A percentile compares a stretch with the other conserved stretches of the same genome.
Evolutionary conservation across 2,329 filamentous ascomycete genomes (phyloP).

Genomic region (Colletotrichum australisinense): DNA sequence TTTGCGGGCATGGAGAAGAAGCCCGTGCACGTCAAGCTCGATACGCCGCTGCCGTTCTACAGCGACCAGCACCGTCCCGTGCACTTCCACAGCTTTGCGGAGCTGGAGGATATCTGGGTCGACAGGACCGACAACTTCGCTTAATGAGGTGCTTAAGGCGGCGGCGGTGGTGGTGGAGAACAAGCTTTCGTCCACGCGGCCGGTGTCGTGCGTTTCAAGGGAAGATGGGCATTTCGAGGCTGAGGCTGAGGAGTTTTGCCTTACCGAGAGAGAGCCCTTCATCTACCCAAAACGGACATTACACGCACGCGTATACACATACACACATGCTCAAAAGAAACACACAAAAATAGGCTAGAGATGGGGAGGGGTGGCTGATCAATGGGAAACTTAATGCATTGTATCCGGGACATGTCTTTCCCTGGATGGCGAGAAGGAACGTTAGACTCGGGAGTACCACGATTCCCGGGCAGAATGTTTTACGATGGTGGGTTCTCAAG

Average conservation of each 20-base stretch:
- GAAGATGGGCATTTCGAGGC: not conserved
- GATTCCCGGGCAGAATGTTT: not conserved
- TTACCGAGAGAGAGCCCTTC: not conserved
- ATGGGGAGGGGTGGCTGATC: not conserved
- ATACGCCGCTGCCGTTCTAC: conserved; percentile 91
- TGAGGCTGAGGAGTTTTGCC: not conserved
- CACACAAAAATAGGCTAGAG: not conserved
- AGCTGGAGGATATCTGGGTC: conserved; percentile 96
- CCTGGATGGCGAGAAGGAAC: not conserved
- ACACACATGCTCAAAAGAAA: not conserved
- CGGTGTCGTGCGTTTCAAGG: not conserved
- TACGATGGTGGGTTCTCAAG: not conserved
- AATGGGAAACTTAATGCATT: not conserved
- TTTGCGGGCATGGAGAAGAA: conserved; percentile 93
- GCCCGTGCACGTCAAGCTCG: conserved; percentile 89
- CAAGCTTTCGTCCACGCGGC: not conserved
- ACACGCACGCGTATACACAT: not conserved
- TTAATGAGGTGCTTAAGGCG: conserved; percentile 54
- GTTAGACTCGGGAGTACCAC: not conserved
- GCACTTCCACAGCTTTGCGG: conserved; percentile 97
- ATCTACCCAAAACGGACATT: not conserved
- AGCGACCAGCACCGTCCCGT: conserved; percentile 90
- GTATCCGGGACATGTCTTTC: not conserved
- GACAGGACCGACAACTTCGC: conserved; percentile 94
- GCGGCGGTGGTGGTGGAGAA: no score